These are phyloP conservation scores for Zasmidium cellare DNA, from an alignment of 2,329 filamentous ascomycete species.

Conservation along the genomic window DNA sequence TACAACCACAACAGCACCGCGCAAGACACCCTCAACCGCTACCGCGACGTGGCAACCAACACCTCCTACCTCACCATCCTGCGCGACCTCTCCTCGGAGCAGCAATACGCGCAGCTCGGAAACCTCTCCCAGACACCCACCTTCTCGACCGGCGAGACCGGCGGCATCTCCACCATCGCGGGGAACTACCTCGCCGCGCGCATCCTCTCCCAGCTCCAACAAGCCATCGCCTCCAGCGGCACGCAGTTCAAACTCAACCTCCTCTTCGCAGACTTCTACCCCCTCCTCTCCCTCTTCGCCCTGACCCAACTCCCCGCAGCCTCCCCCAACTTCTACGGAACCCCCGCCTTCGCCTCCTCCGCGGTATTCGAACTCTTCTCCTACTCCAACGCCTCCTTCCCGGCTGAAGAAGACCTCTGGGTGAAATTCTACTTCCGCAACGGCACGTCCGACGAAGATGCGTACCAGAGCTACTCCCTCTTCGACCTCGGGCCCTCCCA, in stretches of 20 bases:
- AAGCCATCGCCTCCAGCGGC: slow-evolving; percentile 31
- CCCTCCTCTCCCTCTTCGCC: slow-evolving; percentile 54
- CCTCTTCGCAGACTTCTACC: slow-evolving; percentile 51
- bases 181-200: slow-evolving; percentile 38
- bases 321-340: slow-evolving; percentile 48
- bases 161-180: slow-evolving; percentile 40
- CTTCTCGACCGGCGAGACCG: slow-evolving; percentile 32
- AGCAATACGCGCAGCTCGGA: slow-evolving; percentile 45
- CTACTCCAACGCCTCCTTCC: slow-evolving; percentile 37
- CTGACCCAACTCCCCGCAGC: slow-evolving; percentile 42
- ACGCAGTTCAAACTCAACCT: slow-evolving; percentile 35
- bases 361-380: slow-evolving; percentile 56
- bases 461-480: slow-evolving; percentile 48
- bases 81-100: slow-evolving; percentile 51
- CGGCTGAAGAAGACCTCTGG: slow-evolving; percentile 47
- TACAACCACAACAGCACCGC: slow-evolving; percentile 52
- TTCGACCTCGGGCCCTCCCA: slow-evolving; percentile 51
- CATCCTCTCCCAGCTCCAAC: slow-evolving; percentile 35
- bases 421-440: slow-evolving; percentile 61
- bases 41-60: slow-evolving; percentile 26
- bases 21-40: slow-evolving; percentile 32
- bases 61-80: slow-evolving; percentile 29
- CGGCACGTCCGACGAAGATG: slow-evolving; percentile 43
- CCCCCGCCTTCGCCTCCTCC: slow-evolving; percentile 51
- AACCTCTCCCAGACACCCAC: slow-evolving; percentile 40